phyloP scores from a whole-genome alignment of 345 rosid genomes.

The Atalantia buxifolia region DNA sequence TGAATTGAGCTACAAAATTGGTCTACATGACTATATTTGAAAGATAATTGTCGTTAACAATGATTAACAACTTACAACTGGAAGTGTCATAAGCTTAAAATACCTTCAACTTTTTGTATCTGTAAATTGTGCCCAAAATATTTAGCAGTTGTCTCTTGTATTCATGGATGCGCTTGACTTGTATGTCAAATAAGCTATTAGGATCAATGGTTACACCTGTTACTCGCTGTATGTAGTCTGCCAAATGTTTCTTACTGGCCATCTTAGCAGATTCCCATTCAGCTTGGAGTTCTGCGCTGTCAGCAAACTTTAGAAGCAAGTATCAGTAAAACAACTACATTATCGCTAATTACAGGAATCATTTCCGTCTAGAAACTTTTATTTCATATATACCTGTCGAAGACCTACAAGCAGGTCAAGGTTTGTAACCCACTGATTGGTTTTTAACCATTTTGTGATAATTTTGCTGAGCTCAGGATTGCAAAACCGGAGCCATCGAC shows the following conservation, averaged over 20 bases:
- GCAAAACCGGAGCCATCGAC: conserved; percentile 95
- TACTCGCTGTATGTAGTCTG: conserved; percentile 60
- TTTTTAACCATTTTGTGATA: conserved; percentile 88
- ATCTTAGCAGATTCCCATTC: conserved; percentile 95
- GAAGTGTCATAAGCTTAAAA: background rate
- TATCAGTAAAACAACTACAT: conserved; percentile 14
- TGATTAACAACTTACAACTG: background rate
- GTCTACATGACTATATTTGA: background rate
- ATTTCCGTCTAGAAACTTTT: background rate
- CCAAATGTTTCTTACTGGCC: conserved; percentile 83
- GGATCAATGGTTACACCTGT: conserved; percentile 82
- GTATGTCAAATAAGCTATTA: conserved; percentile 86
- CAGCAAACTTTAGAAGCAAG: conserved; percentile 65
- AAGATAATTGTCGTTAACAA: background rate
- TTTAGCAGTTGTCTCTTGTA: conserved; percentile 95
- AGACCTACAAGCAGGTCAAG: conserved; percentile 88
- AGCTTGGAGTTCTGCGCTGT: conserved; percentile 65
- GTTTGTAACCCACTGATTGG: conserved; percentile 84
- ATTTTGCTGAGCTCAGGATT: conserved; percentile 92
- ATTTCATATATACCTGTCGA: conserved; percentile 49
- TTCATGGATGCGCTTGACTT: conserved; percentile 97
- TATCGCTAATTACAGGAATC: background rate
- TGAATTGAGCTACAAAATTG: background rate
- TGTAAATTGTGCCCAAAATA: conserved; percentile 80
- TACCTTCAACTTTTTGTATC: conserved; percentile 96